Evolutionary conservation across 306 rosid genomes (phyloP).

Genomic region (Quercus wislizeni): DNA sequence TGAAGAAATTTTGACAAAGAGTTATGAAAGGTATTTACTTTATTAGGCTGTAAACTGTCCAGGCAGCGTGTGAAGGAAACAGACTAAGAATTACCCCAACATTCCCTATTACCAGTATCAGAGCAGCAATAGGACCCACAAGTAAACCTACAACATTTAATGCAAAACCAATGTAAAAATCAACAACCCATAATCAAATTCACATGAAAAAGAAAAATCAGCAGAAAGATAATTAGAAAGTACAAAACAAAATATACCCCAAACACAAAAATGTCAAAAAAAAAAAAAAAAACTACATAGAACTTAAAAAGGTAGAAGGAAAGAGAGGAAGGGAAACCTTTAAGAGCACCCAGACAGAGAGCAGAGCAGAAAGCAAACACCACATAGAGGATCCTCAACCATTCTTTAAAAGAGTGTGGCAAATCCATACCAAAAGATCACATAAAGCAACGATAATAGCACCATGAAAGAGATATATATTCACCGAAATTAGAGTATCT

Average conservation of each 20-base stretch:
- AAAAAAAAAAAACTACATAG: neutral
- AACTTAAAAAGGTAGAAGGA: neutral
- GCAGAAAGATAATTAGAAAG: neutral
- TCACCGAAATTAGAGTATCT: constrained; percentile 15
- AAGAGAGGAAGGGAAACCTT: constrained; percentile 48
- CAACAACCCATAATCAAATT: constrained; percentile 27
- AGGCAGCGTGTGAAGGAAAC: constrained; percentile 71
- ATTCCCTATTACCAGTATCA: constrained; percentile 65
- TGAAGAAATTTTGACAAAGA: neutral
- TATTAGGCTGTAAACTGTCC: constrained; percentile 69
- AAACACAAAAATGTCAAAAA: neutral
- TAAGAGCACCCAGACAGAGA: constrained; percentile 62
- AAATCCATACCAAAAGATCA: constrained; percentile 39
- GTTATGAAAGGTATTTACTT: constrained; percentile 35
- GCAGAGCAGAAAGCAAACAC: constrained; percentile 64
- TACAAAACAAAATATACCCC: neutral
- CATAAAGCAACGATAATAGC: constrained; percentile 1
- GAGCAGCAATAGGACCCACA: constrained; percentile 75
- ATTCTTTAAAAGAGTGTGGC: constrained; percentile 23
- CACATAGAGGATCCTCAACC: constrained; percentile 51
- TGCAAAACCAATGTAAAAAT: constrained; percentile 7
- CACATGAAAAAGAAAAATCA: constrained; percentile 4
- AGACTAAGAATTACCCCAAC: constrained; percentile 61
- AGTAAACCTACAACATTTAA: constrained; percentile 47
- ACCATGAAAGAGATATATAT: constrained; percentile 2